Base-by-base conservation (phyloP, 1,139 yeast genomes). In the Sporopachydermia cereana region DNA sequence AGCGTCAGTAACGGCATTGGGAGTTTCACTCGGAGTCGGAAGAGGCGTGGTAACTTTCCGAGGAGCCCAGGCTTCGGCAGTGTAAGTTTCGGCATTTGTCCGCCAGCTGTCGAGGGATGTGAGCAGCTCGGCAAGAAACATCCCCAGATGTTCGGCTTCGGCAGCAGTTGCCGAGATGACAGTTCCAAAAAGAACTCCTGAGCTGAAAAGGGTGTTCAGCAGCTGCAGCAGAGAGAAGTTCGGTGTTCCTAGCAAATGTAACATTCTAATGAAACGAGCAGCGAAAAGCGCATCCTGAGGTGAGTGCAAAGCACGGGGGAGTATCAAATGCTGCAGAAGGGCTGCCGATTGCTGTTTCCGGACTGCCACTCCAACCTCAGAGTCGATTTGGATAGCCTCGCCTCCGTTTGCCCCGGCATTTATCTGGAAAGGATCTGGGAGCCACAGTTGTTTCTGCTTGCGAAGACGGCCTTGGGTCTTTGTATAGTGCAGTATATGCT, bases 101-200 rank as follows among this genome's bases (percentile, higher is more conserved):
- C 64, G 62, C 77, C 82, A 73, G 14, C 56, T 51, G 41, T 67
- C 64, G 43, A 81, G 65, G 17, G 62, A 64, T 4, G 60, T 66
- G 39, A 88, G 62, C 1, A 84, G 51, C 41, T 76, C 78, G 14
- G 77, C 70, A 54, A 78, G 74, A 54, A 89, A 88, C 22, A 85
- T 61, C 1, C 96, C 96, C 41, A 86, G 59, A 57, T 84, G 84
- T 55, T 88, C 95, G 0, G 95, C 79, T 57, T 89, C 96, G 4
- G 71, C 62, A 1, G 86, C 74, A 0, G 96, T 84, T 45, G 79
- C 74, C 1, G 93, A 77, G 54, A 76, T 80, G 18, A 88, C 58
- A 0, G 85, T 71, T 2, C 81, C 76, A 48, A 72, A 71, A 24
- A 84, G 59, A 16, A 80, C 62, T 3, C 72, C 67, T 3, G 67